Conservation (phyloP, 2,329 filamentous ascomycete genomes). For the Moelleriella libera region DNA sequence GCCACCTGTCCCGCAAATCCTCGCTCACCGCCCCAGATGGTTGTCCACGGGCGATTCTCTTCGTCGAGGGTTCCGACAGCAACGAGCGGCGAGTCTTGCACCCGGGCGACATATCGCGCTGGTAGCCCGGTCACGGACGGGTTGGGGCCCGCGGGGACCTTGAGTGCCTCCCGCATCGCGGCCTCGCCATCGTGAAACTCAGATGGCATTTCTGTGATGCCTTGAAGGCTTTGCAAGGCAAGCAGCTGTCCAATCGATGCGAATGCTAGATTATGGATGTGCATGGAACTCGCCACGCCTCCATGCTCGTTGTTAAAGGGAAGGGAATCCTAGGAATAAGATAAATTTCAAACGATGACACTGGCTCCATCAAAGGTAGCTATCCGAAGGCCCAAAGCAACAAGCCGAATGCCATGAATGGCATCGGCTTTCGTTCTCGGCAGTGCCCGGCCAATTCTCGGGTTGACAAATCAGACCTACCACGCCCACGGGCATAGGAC, state of each 20-base stretch:
- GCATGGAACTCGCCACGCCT: background rate
- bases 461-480: too few species aligned
- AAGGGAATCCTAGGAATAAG: too few species aligned
- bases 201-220: conserved; percentile 11
- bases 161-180: conserved; percentile 48
- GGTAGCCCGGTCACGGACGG: conserved; percentile 53
- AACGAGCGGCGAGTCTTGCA: conserved; percentile 50
- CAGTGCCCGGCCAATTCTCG: too few species aligned
- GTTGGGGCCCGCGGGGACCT: conserved; percentile 42
- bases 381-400: too few species aligned
- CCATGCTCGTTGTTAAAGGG: too few species aligned
- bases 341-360: too few species aligned
- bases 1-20: conserved; percentile 54
- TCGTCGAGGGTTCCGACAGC: conserved; percentile 60
- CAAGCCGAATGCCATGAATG: too few species aligned
- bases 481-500: too few species aligned
- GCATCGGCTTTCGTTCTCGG: too few species aligned
- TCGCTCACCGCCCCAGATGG: conserved; percentile 59
- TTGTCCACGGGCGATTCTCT: conserved; percentile 57
- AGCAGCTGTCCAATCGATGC: background rate
- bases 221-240: background rate
- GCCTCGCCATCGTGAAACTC: conserved; percentile 53
- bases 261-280: background rate
- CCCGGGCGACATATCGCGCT: conserved; percentile 42
- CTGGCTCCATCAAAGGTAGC: too few species aligned